These are phyloP conservation scores for Sicyos baderoa DNA, from an alignment of 306 rosid species.

Conservation along the genomic window DNA sequence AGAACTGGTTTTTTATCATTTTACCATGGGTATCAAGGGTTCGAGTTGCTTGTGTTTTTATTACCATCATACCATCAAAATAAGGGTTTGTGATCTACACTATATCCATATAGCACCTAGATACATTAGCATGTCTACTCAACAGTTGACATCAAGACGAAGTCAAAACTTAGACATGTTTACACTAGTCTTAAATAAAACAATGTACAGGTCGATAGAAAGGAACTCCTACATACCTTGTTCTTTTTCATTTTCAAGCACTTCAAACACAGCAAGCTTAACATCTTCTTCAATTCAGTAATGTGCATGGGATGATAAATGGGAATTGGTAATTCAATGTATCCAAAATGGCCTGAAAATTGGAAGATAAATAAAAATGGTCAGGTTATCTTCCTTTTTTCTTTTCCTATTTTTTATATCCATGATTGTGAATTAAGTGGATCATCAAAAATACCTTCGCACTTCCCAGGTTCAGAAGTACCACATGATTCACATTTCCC, in stretches of 20 bases:
- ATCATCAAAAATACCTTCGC: conserved; percentile 56
- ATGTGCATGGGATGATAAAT: conserved; percentile 85
- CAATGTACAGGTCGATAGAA: neutral
- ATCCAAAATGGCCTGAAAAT: conserved; percentile 87
- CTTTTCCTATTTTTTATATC: too few relatives aligned
- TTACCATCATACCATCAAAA: neutral
- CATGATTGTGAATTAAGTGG: neutral
- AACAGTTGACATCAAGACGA: neutral
- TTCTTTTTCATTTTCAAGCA: conserved; percentile 62
- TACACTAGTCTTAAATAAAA: neutral
- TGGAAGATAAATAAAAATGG: conserved; percentile 15
- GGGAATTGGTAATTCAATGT: conserved; percentile 71
- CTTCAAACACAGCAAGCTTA: conserved; percentile 59
- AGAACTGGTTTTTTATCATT: neutral
- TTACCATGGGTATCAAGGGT: neutral
- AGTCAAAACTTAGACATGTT: conserved; percentile 3
- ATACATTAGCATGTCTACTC: neutral
- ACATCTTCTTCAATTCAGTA: conserved; percentile 53
- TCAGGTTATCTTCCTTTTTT: conserved; percentile 7
- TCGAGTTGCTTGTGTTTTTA: neutral
- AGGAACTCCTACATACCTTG: conserved; percentile 49
- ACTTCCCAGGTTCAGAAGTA: conserved; percentile 68
- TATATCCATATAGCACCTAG: neutral
- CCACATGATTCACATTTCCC: conserved; percentile 96
- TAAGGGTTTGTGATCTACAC: neutral